Conservation (phyloP, 2,329 filamentous ascomycete species). For the Xylaria sp. region DNA sequence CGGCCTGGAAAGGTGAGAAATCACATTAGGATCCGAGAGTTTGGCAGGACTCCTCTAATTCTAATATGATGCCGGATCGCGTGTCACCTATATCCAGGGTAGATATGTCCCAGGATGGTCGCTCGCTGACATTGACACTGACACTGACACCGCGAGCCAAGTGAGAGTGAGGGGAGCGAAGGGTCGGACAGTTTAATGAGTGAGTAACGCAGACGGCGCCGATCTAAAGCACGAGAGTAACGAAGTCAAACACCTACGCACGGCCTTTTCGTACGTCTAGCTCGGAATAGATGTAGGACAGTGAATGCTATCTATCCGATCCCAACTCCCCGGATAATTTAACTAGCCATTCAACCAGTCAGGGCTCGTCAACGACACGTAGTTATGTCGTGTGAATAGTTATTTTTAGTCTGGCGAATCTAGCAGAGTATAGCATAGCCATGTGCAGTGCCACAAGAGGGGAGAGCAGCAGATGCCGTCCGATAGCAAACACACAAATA, state of each 20-base stretch:
- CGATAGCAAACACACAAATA: conserved; percentile 2
- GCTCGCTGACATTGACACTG: background rate
- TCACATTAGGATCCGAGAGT: background rate
- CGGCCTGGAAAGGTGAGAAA: background rate
- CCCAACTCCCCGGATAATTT: background rate
- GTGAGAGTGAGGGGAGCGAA: background rate
- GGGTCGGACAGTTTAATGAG: conserved; percentile 5
- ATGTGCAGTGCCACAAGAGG: background rate
- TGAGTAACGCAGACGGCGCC: conserved; percentile 1
- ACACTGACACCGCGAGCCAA: background rate
- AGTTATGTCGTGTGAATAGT: background rate
- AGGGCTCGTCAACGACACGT: background rate
- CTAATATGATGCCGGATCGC: background rate
- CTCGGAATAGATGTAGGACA: background rate
- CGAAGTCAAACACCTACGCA: background rate
- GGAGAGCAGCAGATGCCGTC: conserved; percentile 2
- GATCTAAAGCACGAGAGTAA: background rate
- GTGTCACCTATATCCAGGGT: background rate
- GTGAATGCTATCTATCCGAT: background rate
- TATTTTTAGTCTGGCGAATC: background rate
- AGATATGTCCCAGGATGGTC: background rate
- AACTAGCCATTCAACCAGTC: background rate
- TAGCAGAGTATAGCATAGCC: background rate
- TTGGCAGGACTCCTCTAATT: background rate
- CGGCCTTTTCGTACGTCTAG: background rate